Evolutionary conservation across 164 flowering plant species (phyloP).

Genomic region (Litsea cubeba): DNA sequence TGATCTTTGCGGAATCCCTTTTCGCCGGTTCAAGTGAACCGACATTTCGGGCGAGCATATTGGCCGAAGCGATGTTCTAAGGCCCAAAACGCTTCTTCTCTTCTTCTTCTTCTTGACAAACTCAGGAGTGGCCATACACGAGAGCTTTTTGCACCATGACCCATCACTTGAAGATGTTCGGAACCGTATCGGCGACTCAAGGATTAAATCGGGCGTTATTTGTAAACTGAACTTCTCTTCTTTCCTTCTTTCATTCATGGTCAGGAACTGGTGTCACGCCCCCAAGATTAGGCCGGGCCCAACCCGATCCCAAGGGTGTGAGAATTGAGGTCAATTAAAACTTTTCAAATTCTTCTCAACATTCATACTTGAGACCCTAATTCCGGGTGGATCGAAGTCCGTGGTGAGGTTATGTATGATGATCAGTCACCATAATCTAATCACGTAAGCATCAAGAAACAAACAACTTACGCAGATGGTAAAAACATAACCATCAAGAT

Average conservation of each 20-base stretch:
- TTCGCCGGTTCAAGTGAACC: constrained; percentile 46
- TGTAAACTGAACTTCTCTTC: constrained; percentile 20
- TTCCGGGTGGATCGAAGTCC: too few relatives aligned
- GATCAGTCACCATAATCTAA: too few relatives aligned
- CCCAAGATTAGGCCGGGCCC: too few relatives aligned
- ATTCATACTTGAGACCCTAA: too few relatives aligned
- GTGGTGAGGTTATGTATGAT: too few relatives aligned
- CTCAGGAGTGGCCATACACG: constrained; percentile 60
- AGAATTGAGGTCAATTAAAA: too few relatives aligned
- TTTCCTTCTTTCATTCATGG: constrained; percentile 14
- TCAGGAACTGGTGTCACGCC: constrained; percentile 47
- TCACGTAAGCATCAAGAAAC: too few relatives aligned
- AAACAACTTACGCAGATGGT: too few relatives aligned
- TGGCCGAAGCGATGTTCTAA: constrained; percentile 36
- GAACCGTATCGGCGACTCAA: constrained; percentile 21
- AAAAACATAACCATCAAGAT: too few relatives aligned
- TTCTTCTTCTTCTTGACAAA: constrained; percentile 52
- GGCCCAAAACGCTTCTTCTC: constrained; percentile 1
- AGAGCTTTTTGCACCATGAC: constrained; percentile 26
- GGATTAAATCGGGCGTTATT: constrained; percentile 31
- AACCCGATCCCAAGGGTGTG: too few relatives aligned
- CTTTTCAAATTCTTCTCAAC: too few relatives aligned
- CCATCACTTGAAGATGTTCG: constrained; percentile 15
- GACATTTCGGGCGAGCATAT: constrained; percentile 27
- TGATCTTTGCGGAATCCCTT: constrained; percentile 64